These are phyloP conservation scores for Anacardium occidentale DNA, from an alignment of 345 rosid species.

Conservation along the genomic window DNA sequence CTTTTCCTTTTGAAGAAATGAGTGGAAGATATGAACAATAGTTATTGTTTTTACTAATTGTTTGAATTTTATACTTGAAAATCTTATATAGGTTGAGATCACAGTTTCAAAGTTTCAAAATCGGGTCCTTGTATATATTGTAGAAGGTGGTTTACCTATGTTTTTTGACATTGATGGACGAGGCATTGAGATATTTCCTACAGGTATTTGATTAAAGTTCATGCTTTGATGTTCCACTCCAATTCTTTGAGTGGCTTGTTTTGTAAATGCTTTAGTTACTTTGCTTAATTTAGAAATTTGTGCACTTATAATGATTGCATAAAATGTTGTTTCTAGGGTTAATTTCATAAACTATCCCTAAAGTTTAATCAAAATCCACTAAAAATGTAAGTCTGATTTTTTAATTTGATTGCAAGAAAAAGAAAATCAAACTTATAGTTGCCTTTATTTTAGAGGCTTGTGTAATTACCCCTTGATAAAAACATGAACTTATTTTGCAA, in stretches of 20 bases:
- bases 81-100: constrained; percentile 59
- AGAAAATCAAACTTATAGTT: too few species aligned
- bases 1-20: neutral
- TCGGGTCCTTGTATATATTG: constrained; percentile 65
- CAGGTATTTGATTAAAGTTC: constrained; percentile 47
- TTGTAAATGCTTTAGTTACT: too few species aligned
- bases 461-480: too few species aligned
- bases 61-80: neutral
- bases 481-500: neutral
- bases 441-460: too few species aligned
- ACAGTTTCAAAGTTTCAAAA: constrained; percentile 83
- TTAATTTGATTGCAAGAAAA: too few species aligned
- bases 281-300: neutral
- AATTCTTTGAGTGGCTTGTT: neutral
- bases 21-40: neutral
- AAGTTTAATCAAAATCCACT: too few species aligned
- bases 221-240: neutral
- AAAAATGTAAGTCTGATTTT: too few species aligned
- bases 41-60: neutral
- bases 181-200: constrained; percentile 77
- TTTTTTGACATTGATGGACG: constrained; percentile 92
- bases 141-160: constrained; percentile 84
- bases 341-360: too few species aligned
- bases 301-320: neutral
- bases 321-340: neutral